A percentile compares a stretch with the other conserved stretches of the same genome.
Evolutionary conservation across 805 yeast species (phyloP).

Genomic region (Scheffersomyces lignosus): DNA sequence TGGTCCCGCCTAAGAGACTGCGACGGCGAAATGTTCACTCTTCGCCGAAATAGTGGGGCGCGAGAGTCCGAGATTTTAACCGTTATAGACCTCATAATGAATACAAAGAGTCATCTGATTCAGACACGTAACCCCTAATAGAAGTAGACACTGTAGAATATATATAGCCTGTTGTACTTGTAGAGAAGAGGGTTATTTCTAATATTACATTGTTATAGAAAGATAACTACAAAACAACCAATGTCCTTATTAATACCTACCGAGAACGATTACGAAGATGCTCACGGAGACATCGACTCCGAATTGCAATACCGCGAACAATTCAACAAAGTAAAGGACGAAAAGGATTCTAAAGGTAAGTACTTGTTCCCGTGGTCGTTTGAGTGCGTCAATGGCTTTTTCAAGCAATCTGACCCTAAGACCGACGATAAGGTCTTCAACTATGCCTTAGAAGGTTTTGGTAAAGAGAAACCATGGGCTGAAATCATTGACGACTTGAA

Average conservation of each 20-base stretch:
- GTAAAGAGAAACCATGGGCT: constrained; percentile 44
- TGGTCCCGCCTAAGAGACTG: too few relatives aligned
- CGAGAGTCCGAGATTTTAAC: too few relatives aligned
- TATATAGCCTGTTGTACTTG: too few relatives aligned
- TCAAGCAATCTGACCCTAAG: constrained; percentile 43
- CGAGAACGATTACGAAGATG: constrained; percentile 24
- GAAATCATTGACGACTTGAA: constrained; percentile 31
- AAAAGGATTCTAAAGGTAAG: constrained; percentile 23
- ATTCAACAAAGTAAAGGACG: constrained; percentile 6
- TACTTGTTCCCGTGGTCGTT: constrained; percentile 44
- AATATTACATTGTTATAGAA: too few relatives aligned
- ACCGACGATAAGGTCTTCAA: constrained; percentile 51
- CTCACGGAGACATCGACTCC: constrained; percentile 21
- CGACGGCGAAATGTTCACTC: too few relatives aligned
- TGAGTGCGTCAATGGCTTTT: constrained; percentile 50
- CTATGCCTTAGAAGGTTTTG: constrained; percentile 44
- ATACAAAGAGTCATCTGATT: too few relatives aligned
- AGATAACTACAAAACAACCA: too few relatives aligned
- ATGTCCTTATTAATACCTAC: constrained; percentile 26
- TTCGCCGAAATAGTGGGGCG: too few relatives aligned
- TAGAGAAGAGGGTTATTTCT: too few relatives aligned
- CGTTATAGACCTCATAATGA: too few relatives aligned
- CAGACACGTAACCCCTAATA: too few relatives aligned
- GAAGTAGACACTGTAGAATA: too few relatives aligned
- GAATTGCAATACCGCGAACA: constrained; percentile 15